Conservation (phyloP, 2,329 filamentous ascomycete genomes). For the Cladophialophora chaetospira region DNA sequence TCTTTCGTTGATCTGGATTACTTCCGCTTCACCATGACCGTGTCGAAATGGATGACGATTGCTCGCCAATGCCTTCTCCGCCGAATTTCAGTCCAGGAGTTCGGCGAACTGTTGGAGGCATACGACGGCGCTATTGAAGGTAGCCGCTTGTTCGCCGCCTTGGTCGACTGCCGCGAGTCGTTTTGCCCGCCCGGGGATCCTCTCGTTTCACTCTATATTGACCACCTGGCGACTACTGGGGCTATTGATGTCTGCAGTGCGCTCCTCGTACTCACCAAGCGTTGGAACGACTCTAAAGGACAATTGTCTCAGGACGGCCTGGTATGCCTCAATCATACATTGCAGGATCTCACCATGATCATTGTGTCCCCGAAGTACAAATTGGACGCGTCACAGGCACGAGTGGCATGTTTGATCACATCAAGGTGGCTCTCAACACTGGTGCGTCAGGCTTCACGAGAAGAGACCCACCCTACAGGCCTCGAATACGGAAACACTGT, state of each 20-base stretch:
- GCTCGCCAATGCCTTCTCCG: constrained; percentile 30
- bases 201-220: constrained; percentile 31
- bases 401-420: constrained; percentile 14
- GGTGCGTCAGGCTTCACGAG: constrained; percentile 8
- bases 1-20: not conserved
- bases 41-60: constrained; percentile 32
- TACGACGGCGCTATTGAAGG: constrained; percentile 9
- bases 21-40: constrained; percentile 36
- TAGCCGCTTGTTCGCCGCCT: constrained; percentile 24
- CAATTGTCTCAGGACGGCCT: not conserved
- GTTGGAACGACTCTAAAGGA: constrained; percentile 19
- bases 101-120: constrained; percentile 19
- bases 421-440: constrained; percentile 28
- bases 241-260: constrained; percentile 23
- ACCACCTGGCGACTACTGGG: constrained; percentile 22
- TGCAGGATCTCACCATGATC: constrained; percentile 29
- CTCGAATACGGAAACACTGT: constrained; percentile 14
- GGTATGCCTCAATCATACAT: constrained; percentile 17
- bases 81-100: constrained; percentile 25
- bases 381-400: constrained; percentile 7
- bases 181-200: constrained; percentile 32
- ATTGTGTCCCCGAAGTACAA: constrained; percentile 24
- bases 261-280: constrained; percentile 23
- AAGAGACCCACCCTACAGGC: constrained; percentile 5
- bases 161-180: constrained; percentile 25